Evolutionary conservation across 768 basidiomycete species (phyloP), one percentile per base, ranked within the genome.

Genomic region (Punctularia strigosozonata): DNA sequence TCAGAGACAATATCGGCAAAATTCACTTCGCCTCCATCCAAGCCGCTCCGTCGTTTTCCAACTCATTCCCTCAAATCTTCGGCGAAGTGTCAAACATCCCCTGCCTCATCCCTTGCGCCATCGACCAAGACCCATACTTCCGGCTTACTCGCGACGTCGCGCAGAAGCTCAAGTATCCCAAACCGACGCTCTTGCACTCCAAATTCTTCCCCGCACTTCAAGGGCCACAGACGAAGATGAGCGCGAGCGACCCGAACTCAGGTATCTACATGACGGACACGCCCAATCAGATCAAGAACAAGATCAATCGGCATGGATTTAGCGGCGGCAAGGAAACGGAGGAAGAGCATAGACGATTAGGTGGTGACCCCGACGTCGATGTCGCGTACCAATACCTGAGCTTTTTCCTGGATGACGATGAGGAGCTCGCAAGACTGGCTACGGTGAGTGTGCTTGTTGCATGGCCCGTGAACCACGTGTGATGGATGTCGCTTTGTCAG

Each of bases 211-310:
- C 95, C 8, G 92, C 95, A 4, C 71, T 99, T 7, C 94, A 97
- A 60, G 95, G 95, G 31, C 86, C 95, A 2, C 90, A 95, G 59
- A 94, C 90, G 25, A 99, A 99, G 65, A 99, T 99, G 95, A 95
- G 91, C 57, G 95, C 95, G 4, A 91, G 87, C 36, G 83, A 94
- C 58, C 66, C 77, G 17, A 94, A 91, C 61, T 86, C 82, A 46
- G 86, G 86, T 46, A 92, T 99, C 48, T 98, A 73, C 67, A 97
- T 99, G 94, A 88, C 71, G 23, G 95, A 99, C 57, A 87, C 84
- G 43, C 68, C 78, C 3, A 77, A 76, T 41, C 87, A 92, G 60
- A 97, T 99, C 63, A 94, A 95, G 65, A 95, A 90, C 57, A 99
- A 99, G 67, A 76, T 99, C 52, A 95, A 89, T 56, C 78, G 70